Evolutionary conservation across 1,284 basidiomycete genomes (phyloP), one percentile per base, ranked within the genome.

Genomic region (Cryptococcus amylolentus): DNA sequence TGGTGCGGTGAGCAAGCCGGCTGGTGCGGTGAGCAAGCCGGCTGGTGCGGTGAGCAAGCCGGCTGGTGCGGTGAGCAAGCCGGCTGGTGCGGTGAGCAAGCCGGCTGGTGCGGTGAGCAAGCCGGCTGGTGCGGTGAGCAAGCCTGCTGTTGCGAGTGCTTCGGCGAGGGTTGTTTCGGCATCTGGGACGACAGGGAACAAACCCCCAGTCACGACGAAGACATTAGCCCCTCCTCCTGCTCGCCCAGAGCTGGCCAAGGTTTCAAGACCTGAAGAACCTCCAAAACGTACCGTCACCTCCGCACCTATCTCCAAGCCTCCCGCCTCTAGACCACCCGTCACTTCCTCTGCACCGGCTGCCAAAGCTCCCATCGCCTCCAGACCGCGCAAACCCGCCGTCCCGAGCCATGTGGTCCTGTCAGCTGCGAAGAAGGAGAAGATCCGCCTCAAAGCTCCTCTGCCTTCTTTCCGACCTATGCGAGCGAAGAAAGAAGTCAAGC

Each of bases 391-490:
- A 20, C 49, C 56, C 5, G 18, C 50, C 16, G 39, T 58, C 5
- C 45, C 59, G 3, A 40, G 57, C 18, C 49, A 64, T n/a, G 51
- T 63, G 1, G 52, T 63, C 9, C 57, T 70, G 4, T 65, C 70
- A 4, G 62, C 69, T 4, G 55, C 60, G 4, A 67, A 68, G 56
- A 64, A 65, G 27, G 72, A 73, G 52, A 69, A 64, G 31, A 60
- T 75, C 23, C 62, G 61, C 39, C 62, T 66, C 20, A 75, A 74
- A 58, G 65, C 73, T 3, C 67, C 74, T 14, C 57, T 71, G 26
- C 73, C 73, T 27, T 67, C 61, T 42, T 76, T 76, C 63, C 57
- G 61, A 28, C 72, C 73, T 10, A 49, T 52, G 7, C 41, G 61
- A 13, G 23, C 53, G 8, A 37, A 31, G 8, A 40, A 8, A 12